phyloP scores from a whole-genome alignment of 192 early-diverging fungal genomes.

The Podila horticola region DNA sequence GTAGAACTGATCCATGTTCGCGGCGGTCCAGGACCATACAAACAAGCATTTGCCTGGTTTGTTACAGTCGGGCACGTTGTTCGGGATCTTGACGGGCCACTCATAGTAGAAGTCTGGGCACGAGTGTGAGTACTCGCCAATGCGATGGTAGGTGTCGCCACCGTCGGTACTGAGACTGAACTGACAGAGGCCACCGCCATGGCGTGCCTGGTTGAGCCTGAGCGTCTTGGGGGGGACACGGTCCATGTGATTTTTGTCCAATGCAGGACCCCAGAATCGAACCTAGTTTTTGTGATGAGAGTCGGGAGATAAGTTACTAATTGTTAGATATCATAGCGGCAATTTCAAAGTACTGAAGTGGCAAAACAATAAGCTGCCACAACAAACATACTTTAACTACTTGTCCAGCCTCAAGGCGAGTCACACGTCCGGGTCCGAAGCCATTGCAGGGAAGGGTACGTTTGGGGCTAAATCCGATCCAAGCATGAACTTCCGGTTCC shows the following conservation, averaged over 20 bases:
- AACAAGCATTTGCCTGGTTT: constrained; percentile 41
- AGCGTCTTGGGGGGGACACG: neutral
- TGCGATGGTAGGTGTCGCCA: constrained; percentile 61
- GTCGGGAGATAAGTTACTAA: neutral
- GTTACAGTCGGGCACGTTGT: constrained; percentile 38
- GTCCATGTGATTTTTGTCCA: neutral
- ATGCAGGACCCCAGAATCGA: constrained; percentile 42
- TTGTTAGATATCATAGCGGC: neutral
- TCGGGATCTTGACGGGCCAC: constrained; percentile 54
- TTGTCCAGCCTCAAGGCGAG: constrained; percentile 29
- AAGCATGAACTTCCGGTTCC: constrained; percentile 15
- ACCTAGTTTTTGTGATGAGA: neutral
- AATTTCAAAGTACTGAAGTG: neutral
- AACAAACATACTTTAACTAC: constrained; percentile 23
- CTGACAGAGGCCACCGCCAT: constrained; percentile 75
- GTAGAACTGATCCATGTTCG: constrained; percentile 79
- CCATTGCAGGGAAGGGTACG: constrained; percentile 31
- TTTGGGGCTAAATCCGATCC: constrained; percentile 2
- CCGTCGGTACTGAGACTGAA: constrained; percentile 71
- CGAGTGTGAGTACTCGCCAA: constrained; percentile 43
- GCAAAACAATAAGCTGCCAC: no score
- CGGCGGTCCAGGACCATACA: constrained; percentile 69
- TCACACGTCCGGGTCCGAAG: constrained; percentile 20
- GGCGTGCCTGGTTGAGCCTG: constrained; percentile 59
- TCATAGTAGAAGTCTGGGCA: constrained; percentile 53